Percentiles rank a stretch among this genome's conserved stretches.
These are phyloP conservation scores for Fusarium buxicola DNA, from an alignment of 2,329 filamentous ascomycete genomes.

Conservation along the genomic window DNA sequence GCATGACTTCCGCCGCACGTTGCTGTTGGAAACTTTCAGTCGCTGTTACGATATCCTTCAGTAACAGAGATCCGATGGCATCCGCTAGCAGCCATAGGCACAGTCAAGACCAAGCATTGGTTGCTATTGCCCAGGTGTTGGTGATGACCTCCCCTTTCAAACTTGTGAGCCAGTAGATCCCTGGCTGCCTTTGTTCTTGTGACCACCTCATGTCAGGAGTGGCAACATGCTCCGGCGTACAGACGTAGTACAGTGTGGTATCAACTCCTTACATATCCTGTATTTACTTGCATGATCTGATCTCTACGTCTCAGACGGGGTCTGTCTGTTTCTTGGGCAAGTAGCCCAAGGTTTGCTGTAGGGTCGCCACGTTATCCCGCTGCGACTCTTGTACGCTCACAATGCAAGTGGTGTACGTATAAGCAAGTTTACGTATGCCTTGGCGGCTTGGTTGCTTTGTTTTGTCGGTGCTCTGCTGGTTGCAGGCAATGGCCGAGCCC, in stretches of 20 bases:
- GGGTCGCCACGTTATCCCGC: neutral
- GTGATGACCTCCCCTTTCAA: neutral
- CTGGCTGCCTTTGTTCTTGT: neutral
- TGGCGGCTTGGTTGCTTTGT: no score
- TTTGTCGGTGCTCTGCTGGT: no score
- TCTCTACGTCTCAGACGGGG: neutral
- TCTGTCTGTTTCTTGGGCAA: neutral
- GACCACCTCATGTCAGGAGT: neutral
- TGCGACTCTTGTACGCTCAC: neutral
- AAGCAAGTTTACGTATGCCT: neutral
- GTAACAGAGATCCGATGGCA: neutral
- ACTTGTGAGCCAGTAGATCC: neutral
- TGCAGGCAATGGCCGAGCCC: no score
- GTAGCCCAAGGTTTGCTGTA: neutral
- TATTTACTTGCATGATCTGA: conserved; percentile 2
- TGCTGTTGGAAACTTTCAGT: neutral
- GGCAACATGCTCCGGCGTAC: neutral
- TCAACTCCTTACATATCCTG: neutral
- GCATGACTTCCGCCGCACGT: neutral
- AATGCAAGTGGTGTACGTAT: neutral
- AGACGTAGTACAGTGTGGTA: neutral
- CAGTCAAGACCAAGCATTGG: neutral
- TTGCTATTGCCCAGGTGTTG: neutral
- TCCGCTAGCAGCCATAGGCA: neutral
- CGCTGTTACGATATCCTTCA: neutral